Percentiles rank a stretch among this genome's conserved stretches.
Conservation (phyloP, 805 yeast species). For the Candida awuae region DNA sequence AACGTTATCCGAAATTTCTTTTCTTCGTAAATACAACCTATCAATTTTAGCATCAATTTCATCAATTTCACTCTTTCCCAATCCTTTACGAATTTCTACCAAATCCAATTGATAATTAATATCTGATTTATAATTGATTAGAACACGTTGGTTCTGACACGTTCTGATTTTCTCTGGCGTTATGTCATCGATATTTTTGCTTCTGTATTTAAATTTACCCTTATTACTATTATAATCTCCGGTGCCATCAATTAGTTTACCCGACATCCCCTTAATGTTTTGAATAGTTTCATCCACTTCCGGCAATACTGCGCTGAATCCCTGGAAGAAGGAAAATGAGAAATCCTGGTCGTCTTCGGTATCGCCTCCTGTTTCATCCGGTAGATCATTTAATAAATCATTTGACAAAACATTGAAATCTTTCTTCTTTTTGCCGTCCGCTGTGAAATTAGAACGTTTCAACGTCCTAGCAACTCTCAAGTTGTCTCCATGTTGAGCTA, state of each 20-base stretch:
- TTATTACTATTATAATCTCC: constrained; percentile 4
- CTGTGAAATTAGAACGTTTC: constrained; percentile 6
- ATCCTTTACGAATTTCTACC: constrained; percentile 53
- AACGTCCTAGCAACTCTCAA: constrained; percentile 2
- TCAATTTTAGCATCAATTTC: constrained; percentile 55
- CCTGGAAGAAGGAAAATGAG: constrained; percentile 55
- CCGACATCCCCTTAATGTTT: constrained; percentile 4
- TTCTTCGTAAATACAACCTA: constrained; percentile 42
- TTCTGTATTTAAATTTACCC: constrained; percentile 4
- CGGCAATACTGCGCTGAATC: constrained; percentile 53
- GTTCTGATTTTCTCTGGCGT: constrained; percentile 34
- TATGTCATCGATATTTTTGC: constrained; percentile 27
- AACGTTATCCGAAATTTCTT: constrained; percentile 48
- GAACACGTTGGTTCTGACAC: constrained; percentile 31
- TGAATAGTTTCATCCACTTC: constrained; percentile 39
- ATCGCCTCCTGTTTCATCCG: constrained; percentile 20
- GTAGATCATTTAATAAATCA: constrained; percentile 50
- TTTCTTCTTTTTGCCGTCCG: constrained; percentile 20
- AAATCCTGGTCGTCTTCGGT: background rate
- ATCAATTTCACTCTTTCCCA: constrained; percentile 55
- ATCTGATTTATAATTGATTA: constrained; percentile 31
- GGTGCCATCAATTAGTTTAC: background rate
- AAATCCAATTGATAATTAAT: constrained; percentile 43
- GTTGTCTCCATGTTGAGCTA: constrained; percentile 9
- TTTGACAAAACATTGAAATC: constrained; percentile 51